phyloP scores from a whole-genome alignment of 2,329 filamentous ascomycete genomes.

The Meredithiella fracta region DNA sequence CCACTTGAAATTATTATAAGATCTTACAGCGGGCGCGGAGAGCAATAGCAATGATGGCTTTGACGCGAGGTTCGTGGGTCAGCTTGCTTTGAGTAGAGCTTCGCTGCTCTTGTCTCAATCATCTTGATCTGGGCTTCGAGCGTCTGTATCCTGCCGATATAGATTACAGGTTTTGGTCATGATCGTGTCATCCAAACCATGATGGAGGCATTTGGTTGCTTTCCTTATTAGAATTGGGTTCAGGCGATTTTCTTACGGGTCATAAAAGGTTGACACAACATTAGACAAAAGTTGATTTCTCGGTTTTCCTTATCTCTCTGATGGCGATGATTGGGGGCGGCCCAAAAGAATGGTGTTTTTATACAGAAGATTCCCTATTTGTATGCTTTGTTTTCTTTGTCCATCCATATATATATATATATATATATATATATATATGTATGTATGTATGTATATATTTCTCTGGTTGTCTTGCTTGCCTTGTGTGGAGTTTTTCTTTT shows the following conservation, averaged over 20 bases:
- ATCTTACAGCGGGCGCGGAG: conserved; percentile 15
- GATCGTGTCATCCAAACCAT: conserved; percentile 21
- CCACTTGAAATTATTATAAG: conserved; percentile 12
- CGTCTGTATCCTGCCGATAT: conserved; percentile 7
- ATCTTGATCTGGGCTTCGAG: conserved; percentile 5
- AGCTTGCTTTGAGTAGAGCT: background rate
- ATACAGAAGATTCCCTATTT: conserved; percentile 9
- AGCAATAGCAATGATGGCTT: conserved; percentile 13
- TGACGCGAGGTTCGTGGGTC: conserved; percentile 7
- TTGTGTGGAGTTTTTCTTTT: no score
- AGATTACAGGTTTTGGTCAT: conserved; percentile 15
- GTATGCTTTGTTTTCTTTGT: conserved; percentile 12
- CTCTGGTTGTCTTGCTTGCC: no score
- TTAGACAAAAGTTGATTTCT: conserved; percentile 55
- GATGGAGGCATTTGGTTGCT: conserved; percentile 22
- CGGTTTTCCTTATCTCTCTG: conserved; percentile 24
- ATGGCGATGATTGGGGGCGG: background rate
- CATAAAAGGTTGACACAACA: conserved; percentile 18
- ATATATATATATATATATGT: no score
- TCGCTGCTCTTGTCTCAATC: background rate
- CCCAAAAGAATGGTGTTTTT: conserved; percentile 12
- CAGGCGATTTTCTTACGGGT: conserved; percentile 19
- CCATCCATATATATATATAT: no score
- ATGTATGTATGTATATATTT: no score
- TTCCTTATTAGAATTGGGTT: conserved; percentile 25